These are phyloP conservation scores for Pichia sp. DNA, from an alignment of 1,139 yeast species.

Conservation along the genomic window DNA sequence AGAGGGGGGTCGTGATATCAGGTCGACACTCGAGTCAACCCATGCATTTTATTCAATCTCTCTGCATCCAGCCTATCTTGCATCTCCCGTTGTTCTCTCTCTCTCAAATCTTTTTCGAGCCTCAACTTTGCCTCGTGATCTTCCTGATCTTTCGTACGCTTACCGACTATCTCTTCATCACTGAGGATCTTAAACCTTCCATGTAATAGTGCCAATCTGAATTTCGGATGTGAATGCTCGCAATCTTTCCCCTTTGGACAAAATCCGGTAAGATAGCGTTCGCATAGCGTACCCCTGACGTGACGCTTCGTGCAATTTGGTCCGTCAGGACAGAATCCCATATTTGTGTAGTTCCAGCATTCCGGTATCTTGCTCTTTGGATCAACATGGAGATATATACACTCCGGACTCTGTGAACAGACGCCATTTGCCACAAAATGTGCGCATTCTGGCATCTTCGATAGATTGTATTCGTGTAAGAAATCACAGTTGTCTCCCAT, in stretches of 20 bases:
- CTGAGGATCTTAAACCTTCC: conserved; percentile 46
- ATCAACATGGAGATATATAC: conserved; percentile 86
- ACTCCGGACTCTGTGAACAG: conserved; percentile 93
- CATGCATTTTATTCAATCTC: too few species aligned
- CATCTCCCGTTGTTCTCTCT: not conserved
- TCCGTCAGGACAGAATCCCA: conserved; percentile 92
- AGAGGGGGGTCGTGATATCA: too few species aligned
- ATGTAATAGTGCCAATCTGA: conserved; percentile 37
- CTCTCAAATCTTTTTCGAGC: conserved; percentile 7
- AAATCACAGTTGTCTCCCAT: conserved; percentile 97
- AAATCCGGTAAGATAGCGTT: conserved; percentile 81
- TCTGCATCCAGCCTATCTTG: too few species aligned
- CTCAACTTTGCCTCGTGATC: conserved; percentile 10
- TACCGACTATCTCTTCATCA: conserved; percentile 32
- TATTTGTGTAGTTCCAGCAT: conserved; percentile 65
- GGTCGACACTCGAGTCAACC: too few species aligned
- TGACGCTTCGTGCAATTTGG: conserved; percentile 83
- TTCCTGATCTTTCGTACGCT: conserved; percentile 17
- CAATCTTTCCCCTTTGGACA: conserved; percentile 74
- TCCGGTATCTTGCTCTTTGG: conserved; percentile 84
- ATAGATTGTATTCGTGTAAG: conserved; percentile 85
- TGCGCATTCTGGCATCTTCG: conserved; percentile 96
- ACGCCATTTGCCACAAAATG: conserved; percentile 83
- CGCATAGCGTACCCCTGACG: conserved; percentile 70
- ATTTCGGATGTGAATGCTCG: conserved; percentile 53